Evolutionary conservation across 352 stramenopile genomes (phyloP), one percentile per base, ranked within the genome.

Genomic region (Phytophthora uliginosa): DNA sequence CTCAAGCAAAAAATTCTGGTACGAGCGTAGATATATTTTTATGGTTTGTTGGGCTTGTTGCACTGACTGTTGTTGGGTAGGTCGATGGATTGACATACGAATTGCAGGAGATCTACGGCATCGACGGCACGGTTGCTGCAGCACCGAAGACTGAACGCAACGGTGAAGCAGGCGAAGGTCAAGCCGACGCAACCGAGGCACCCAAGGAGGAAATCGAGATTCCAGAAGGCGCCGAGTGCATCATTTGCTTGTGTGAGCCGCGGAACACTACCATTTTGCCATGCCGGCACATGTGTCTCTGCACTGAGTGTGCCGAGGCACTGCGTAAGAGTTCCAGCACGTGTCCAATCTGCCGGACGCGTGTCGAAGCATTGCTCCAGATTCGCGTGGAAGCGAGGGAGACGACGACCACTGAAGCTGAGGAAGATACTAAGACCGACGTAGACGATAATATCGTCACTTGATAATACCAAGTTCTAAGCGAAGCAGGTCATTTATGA

Each of bases 221-320:
- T 36, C 74, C 82, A n/a, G 86, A 96, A 78, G 86, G 84, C 24
- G 85, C 86, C 33, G 90, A 97, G 73, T 97, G 90, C 76, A 93
- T 97, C 67, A 97, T 97, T 57, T 97, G 90, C 66, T 81, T 96
- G 76, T 86, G 81, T 61, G 89, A 96, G 65, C 78, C 86, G 17
- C 83, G 90, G 56, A 91, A 93, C 72, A 97, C 90, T 26, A 96
- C 89, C 17, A 78, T 96, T 72, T 63, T 97, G 50, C 90, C 90
- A 13, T 97, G 90, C 59, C 86, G 89, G 24, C 90, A 97, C 78
- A 95, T 97, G 89, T 97, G 90, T 58, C 82, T 97, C 53, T 97
- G 90, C 59, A 78, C 73, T 26, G 86, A 94, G 50, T 97, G 90
- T 47, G 89, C 90, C 12, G 87, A 97, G 71, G 76, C 79, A 59